Conservation (phyloP, 176 grass and related monocot genomes). For the Echinochloa phyllopogon region DNA sequence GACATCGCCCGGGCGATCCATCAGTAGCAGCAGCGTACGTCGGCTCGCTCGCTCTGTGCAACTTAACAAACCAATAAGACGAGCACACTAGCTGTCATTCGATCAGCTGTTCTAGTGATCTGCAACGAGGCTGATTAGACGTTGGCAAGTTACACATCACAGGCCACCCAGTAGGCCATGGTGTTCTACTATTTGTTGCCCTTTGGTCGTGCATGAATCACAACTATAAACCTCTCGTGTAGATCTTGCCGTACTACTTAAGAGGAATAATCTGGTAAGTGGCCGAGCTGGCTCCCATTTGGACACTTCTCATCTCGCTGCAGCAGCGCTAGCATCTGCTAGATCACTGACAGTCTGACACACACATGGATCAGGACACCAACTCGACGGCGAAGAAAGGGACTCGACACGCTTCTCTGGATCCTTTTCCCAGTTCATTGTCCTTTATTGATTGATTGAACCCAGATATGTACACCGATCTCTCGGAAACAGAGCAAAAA, state of each 20-base stretch:
- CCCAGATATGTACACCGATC: slow-evolving; percentile 34
- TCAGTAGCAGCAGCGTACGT: no score
- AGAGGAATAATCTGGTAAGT: slow-evolving; percentile 45
- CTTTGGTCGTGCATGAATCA: background rate
- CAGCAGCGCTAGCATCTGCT: background rate
- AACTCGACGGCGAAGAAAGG: slow-evolving; percentile 38
- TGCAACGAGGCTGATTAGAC: slow-evolving; percentile 19
- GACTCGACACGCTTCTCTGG: slow-evolving; percentile 31
- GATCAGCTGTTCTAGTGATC: background rate
- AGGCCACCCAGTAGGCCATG: slow-evolving; percentile 6
- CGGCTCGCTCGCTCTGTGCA: background rate
- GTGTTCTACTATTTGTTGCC: background rate
- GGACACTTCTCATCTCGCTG: background rate
- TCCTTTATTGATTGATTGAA: slow-evolving; percentile 22
- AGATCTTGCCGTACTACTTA: slow-evolving; percentile 38
- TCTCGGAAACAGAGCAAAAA: slow-evolving; percentile 25
- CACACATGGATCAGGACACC: slow-evolving; percentile 33
- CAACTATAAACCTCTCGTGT: slow-evolving; percentile 22
- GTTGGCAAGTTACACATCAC: background rate
- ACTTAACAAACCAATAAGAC: background rate
- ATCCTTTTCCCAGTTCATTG: slow-evolving; percentile 16
- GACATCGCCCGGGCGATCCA: background rate
- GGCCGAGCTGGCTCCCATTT: slow-evolving; percentile 40
- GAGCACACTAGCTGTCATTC: background rate
- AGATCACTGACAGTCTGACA: slow-evolving; percentile 10